Evolutionary conservation across 352 stramenopile species (phyloP).

Genomic region (Plasmopara muralis): DNA sequence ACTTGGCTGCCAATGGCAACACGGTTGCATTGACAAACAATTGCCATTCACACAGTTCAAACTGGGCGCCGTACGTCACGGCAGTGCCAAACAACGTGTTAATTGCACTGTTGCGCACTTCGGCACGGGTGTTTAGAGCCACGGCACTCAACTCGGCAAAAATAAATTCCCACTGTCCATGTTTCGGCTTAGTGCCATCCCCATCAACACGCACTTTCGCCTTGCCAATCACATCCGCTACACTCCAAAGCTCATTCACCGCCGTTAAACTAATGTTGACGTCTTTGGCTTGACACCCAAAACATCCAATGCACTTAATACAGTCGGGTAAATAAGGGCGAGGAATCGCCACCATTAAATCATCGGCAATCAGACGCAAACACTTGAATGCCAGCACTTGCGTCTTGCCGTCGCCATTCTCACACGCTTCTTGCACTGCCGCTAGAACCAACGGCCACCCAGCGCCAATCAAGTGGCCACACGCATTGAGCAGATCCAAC

Average conservation of each 20-base stretch:
- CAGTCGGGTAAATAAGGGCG: conserved; percentile 57
- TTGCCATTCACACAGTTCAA: conserved; percentile 89
- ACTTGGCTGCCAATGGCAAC: conserved; percentile 77
- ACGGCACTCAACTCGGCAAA: conserved; percentile 85
- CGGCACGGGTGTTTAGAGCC: conserved; percentile 86
- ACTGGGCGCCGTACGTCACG: conserved; percentile 90
- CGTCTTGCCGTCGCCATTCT: conserved; percentile 64
- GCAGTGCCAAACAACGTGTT: conserved; percentile 97
- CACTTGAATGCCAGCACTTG: conserved; percentile 91
- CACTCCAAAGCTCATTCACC: conserved; percentile 95
- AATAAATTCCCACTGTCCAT: conserved; percentile 50
- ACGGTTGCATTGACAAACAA: conserved; percentile 92
- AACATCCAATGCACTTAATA: conserved; percentile 92
- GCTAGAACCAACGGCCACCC: conserved; percentile 69
- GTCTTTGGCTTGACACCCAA: conserved; percentile 90
- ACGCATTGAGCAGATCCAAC: conserved; percentile 73
- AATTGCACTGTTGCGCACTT: conserved; percentile 96
- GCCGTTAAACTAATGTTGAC: conserved; percentile 97
- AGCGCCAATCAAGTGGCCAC: conserved; percentile 60
- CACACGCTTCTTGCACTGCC: conserved; percentile 56
- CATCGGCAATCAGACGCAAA: conserved; percentile 95
- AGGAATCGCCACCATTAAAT: conserved; percentile 89
- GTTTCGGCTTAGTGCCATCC: conserved; percentile 19
- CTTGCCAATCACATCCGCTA: conserved; percentile 83
- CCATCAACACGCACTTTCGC: conserved; percentile 22